Evolutionary conservation across 768 basidiomycete species (phyloP), one percentile per base, ranked within the genome.

Genomic region (Collybiopsis confluens): DNA sequence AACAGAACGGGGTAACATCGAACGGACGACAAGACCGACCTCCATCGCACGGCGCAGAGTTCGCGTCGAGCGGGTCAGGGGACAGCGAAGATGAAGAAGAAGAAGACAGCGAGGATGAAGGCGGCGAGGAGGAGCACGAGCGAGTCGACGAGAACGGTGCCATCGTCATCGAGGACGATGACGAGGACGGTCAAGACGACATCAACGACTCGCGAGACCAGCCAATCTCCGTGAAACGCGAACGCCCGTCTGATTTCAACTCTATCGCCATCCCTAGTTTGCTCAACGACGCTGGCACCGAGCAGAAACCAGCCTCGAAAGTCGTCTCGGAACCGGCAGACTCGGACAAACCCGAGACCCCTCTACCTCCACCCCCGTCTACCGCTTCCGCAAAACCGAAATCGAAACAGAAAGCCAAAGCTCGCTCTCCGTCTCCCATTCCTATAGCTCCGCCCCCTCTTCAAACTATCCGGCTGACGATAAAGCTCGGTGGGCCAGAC

Each of bases 401-500:
- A 64, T 77, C 78, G 7, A 64, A 75, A 45, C 77, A 73, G 64
- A 61, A 66, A 48, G 69, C 70, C 44, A 71, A 70, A 36, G 70
- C 68, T 53, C 80, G 73, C 49, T 76, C 74, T 33, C 81, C 75
- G 7, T 83, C 85, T 0, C 84, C 86, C 9, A 79, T 83, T 2
- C 82, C 83, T 4, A 76, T 78, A 0, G 70, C 75, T 55, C 48
- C 73, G 64, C n/a, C 77, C 4, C 82, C 78, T 0, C 67, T 83
- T 16, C 71, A 76, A 50, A 91, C 89, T 1, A 76, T 91, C 45
- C 76, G 89, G 3, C 76, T 91, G 21, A 74, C 85, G 2, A 88
- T 92, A 61, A 66, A 45, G 8, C 78, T 92, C 2, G 88, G 87
- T 3, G 88, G 89, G 0, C 87, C 86, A 1, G 76, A 79, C 1